Evolutionary conservation across 257 asterid genomes (phyloP).

Genomic region (Solanum peruvianum): DNA sequence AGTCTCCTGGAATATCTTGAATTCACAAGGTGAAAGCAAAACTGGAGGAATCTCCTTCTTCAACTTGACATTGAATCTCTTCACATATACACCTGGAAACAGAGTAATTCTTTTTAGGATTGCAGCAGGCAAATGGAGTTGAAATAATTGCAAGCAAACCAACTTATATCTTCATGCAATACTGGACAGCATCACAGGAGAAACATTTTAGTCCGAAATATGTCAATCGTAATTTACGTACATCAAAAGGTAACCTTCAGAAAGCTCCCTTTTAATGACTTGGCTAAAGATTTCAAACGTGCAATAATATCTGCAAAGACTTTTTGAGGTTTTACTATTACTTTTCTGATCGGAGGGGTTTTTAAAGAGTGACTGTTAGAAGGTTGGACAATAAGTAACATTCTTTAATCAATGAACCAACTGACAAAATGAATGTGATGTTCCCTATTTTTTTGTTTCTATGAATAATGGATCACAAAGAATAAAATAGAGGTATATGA

Average conservation of each 20-base stretch:
- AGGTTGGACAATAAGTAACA: not conserved
- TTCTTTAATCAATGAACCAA: not conserved
- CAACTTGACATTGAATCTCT: slow-evolving; percentile 21
- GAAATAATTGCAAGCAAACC: not conserved
- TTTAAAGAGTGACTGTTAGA: not conserved
- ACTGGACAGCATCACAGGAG: not conserved
- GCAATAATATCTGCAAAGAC: not conserved
- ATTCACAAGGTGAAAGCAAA: slow-evolving; percentile 69
- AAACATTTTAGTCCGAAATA: not conserved
- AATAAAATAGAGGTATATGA: not conserved
- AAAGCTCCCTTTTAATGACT: not conserved
- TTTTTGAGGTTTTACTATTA: not conserved
- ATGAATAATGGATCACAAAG: not conserved
- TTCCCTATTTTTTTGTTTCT: not conserved
- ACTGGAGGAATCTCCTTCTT: slow-evolving; percentile 44
- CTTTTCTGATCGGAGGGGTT: not conserved
- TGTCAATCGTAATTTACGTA: not conserved
- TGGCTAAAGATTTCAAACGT: not conserved
- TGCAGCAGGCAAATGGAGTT: not conserved
- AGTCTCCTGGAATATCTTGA: slow-evolving; percentile 36
- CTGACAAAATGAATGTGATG: not conserved
- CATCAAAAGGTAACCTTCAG: not conserved
- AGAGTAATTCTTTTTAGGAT: not conserved
- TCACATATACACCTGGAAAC: slow-evolving; percentile 71
- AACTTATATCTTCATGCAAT: not conserved